Percentiles rank a stretch among this genome's conserved stretches.
These are phyloP conservation scores for Pulveroboletus sp. DNA, from an alignment of 1,284 basidiomycete genomes.

Conservation along the genomic window DNA sequence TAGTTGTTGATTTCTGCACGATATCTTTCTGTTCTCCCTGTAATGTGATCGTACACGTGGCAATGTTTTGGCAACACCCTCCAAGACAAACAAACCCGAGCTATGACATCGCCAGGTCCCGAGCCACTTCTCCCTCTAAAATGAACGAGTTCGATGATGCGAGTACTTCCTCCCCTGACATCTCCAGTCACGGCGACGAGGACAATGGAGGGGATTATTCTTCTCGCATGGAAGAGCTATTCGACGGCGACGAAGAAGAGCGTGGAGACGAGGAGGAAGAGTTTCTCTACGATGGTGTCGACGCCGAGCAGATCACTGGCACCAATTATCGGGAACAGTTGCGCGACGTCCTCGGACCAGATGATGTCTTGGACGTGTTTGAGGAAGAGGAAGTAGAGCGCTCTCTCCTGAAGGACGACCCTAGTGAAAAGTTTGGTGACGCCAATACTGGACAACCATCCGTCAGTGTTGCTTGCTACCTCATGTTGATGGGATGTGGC, in stretches of 20 bases:
- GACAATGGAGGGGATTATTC: slow-evolving; percentile 60
- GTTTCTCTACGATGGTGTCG: slow-evolving; percentile 73
- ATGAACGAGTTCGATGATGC: slow-evolving; percentile 16
- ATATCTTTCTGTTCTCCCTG: slow-evolving; percentile 12
- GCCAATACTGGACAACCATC: slow-evolving; percentile 38
- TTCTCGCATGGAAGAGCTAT: slow-evolving; percentile 71
- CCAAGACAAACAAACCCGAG: slow-evolving; percentile 26
- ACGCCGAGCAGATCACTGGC: slow-evolving; percentile 49
- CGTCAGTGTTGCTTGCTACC: slow-evolving; percentile 41
- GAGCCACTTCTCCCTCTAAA: not conserved
- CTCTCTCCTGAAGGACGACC: slow-evolving; percentile 44
- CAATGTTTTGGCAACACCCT: slow-evolving; percentile 34
- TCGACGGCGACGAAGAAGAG: slow-evolving; percentile 49
- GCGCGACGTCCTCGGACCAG: slow-evolving; percentile 69
- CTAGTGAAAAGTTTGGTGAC: slow-evolving; percentile 32
- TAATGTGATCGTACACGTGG: slow-evolving; percentile 23
- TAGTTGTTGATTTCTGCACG: slow-evolving; percentile 16
- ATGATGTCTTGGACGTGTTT: slow-evolving; percentile 55
- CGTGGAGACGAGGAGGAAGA: slow-evolving; percentile 55
- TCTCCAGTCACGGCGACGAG: slow-evolving; percentile 36
- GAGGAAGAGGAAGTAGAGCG: slow-evolving; percentile 50
- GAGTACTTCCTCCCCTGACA: slow-evolving; percentile 19
- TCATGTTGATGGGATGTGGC: slow-evolving; percentile 17
- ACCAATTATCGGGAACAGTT: slow-evolving; percentile 65
- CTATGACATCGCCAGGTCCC: not conserved